Base-by-base conservation (phyloP, 495 filamentous ascomycete genomes). In the Penicillium desertorum region DNA sequence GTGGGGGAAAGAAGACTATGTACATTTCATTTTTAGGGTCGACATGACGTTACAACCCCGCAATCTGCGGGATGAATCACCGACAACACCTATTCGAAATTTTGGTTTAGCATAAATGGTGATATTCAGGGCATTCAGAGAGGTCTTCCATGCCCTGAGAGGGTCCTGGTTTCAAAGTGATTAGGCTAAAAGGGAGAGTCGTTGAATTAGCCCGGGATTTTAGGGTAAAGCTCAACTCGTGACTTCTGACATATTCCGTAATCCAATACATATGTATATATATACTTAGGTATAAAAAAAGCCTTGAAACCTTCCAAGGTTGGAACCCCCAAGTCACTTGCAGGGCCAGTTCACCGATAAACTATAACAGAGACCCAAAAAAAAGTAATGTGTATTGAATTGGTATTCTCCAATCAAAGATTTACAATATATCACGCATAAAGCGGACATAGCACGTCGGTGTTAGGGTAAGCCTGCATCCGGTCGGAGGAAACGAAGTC, bases 31-130 rank as follows among this genome's bases (percentile, higher is more conserved):
- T 39, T 51, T 50, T 30, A 30, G 36, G 44, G 60, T 36, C 47
- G 49, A 23, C 58, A 59, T 68, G 65, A 68, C 62, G 65, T 68
- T 51, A 27, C 20, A 55, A 68, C 65, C 65, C 65, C 65, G 58
- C 65, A 65, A 60, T 57, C 25, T 54, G 19, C 52, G 17, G 36
- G 53, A 57, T 59, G 45, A 62, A 61, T 56, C 48, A 25, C 45
- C 62, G 54, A 61, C 57, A 43, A 44, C 14, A 22, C 17, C 17
- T 34, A 20, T 32, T n/a, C 7, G 27, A 42, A 19, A 30, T 48
- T 49, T 49, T 49, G 2, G 25, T 54, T 54, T 54, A 54, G 52
- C 52, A 54, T 54, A 54, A 54, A 54, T 54, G 23, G 37, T 45
- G n/a, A 49, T 11, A 23, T 44, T 14, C 20, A 6, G 12, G 42